Evolutionary conservation across 2,329 filamentous ascomycete species (phyloP).

Genomic region (Triangularia verruculosa): DNA sequence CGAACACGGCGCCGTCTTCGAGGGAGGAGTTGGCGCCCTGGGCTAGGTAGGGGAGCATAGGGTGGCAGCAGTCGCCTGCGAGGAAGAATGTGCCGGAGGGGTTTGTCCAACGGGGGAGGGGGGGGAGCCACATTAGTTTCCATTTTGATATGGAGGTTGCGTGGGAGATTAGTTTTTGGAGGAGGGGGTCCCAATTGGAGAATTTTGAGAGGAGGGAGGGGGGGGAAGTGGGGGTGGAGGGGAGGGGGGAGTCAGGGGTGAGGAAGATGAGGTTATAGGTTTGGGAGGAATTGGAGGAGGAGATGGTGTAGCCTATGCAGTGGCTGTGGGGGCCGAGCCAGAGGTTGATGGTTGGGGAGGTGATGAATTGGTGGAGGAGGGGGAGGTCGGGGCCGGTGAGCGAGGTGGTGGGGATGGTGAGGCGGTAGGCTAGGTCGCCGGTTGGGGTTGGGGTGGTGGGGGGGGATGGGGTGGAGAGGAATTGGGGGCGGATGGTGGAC

Average conservation of each 20-base stretch:
- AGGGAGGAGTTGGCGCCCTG: constrained; percentile 66
- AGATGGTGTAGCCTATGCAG: constrained; percentile 47
- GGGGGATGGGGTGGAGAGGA: constrained; percentile 44
- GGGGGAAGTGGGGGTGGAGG: constrained; percentile 45
- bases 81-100: constrained; percentile 49
- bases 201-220: constrained; percentile 58
- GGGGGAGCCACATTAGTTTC: constrained; percentile 56
- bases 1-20: constrained; percentile 66
- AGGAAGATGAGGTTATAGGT: constrained; percentile 48
- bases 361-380: constrained; percentile 43
- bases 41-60: constrained; percentile 61
- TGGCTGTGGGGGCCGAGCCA: constrained; percentile 53
- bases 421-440: constrained; percentile 55
- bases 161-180: constrained; percentile 42
- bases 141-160: constrained; percentile 65
- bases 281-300: constrained; percentile 39
- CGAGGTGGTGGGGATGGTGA: constrained; percentile 47
- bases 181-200: constrained; percentile 61
- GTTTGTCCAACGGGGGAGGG: constrained; percentile 55
- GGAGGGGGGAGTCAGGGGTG: constrained; percentile 44
- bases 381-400: constrained; percentile 44
- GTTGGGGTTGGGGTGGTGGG: constrained; percentile 47
- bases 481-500: constrained; percentile 40
- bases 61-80: constrained; percentile 60
- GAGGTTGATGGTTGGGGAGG: constrained; percentile 49